Evolutionary conservation across 257 asterid genomes (phyloP).

Genomic region (Forsythia suspensa): DNA sequence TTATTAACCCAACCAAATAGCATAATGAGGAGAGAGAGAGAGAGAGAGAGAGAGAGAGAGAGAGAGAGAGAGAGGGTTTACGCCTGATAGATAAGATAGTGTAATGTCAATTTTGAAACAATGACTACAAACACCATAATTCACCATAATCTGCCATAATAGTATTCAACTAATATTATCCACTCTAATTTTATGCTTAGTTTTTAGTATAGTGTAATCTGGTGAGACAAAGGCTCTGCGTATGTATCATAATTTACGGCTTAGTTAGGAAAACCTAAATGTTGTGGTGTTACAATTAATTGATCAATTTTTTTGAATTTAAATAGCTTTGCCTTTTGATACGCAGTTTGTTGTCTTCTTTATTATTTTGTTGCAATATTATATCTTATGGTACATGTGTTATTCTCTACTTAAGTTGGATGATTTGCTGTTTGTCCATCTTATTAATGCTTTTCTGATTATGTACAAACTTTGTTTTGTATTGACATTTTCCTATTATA

Average conservation of each 20-base stretch:
- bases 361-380: background rate
- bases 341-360: background rate
- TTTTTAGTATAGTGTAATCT: too few relatives aligned
- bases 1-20: too few relatives aligned
- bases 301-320: background rate
- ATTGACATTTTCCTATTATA: constrained; percentile 24
- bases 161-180: too few relatives aligned
- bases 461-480: background rate
- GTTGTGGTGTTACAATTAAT: background rate
- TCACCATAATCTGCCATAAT: too few relatives aligned
- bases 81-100: too few relatives aligned
- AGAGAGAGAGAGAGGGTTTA: too few relatives aligned
- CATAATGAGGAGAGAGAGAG: too few relatives aligned
- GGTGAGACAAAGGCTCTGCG: background rate
- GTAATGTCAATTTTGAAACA: too few relatives aligned
- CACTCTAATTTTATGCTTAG: too few relatives aligned
- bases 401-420: background rate
- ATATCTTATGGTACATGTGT: constrained; percentile 13
- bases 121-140: too few relatives aligned
- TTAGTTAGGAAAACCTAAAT: background rate
- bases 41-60: too few relatives aligned
- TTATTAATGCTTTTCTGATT: background rate
- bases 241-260: background rate
- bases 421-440: constrained; percentile 15
- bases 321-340: background rate